Base-by-base conservation (phyloP, 2,329 filamentous ascomycete genomes). In the Clonostachys chloroleuca region DNA sequence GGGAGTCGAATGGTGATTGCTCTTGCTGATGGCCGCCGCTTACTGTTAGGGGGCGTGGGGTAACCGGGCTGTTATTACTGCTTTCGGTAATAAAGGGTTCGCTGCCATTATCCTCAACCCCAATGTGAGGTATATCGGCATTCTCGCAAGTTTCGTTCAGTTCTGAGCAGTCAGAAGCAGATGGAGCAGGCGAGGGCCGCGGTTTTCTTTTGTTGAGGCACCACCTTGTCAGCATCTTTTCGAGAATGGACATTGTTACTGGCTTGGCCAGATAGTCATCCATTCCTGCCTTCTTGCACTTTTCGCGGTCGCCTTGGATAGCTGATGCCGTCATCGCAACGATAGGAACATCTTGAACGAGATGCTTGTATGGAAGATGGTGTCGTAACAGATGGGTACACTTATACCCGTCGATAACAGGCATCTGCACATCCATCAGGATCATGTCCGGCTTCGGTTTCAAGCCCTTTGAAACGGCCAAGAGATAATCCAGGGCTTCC, bases 301-400 rank as follows among this genome's bases (percentile, higher is more conserved):
- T 89, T 59, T 90, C 86, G 43, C 78, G 74, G 56, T 91, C 87
- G 5, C 87, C 87, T 59, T 89, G 84, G 39, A 90, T 89, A 1
- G 87, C 87, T 5, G 83, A 87, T 5, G 86, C 87, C 1, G 87
- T 91, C 84, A 91, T 89, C n/a, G 87, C 87, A 36, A 91, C 83
- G 44, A 91, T 89, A 0, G 86, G 86, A 6, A 89, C 83, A 40
- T 83, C 72, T 47, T 75, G 72, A 5, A 81, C 71, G 45, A 78
- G 75, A 3, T 69, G 57, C 39, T 77, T 82, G 64, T 87, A 90
- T 1, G 85, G 83, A 2, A 75, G 59, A 53, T 87, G 81, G 47
- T 86, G 83, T 14, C 87, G 77, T 42, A 92, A 75, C 17, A 86
- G 74, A 54, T 89, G 86, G 0, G 87, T 92, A 40, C 87, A 86